Evolutionary conservation across 116 monocot species (phyloP).

Genomic region (Iris pallida): DNA sequence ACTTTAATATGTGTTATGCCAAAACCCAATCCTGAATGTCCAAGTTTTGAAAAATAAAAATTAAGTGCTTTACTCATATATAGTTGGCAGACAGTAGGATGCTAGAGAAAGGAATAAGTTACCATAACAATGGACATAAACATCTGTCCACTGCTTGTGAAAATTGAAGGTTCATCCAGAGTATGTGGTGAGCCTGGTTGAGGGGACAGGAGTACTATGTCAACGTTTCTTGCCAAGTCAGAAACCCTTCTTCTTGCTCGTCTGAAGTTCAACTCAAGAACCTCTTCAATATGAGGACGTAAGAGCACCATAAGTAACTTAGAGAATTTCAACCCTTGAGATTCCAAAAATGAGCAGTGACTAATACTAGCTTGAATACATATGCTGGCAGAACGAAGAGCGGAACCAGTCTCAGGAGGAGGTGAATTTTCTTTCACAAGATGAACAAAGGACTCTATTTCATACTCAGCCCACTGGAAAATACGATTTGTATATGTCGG

Average conservation of each 20-base stretch:
- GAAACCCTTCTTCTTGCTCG: slow-evolving; percentile 64
- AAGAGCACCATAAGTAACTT: slow-evolving; percentile 81
- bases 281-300: slow-evolving; percentile 81
- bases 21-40: too few species aligned
- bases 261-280: slow-evolving; percentile 88
- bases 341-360: slow-evolving; percentile 68
- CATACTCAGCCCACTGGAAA: slow-evolving; percentile 86
- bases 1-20: too few species aligned
- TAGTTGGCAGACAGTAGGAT: not conserved
- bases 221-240: slow-evolving; percentile 59
- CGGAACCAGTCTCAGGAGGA: slow-evolving; percentile 47
- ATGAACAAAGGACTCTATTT: slow-evolving; percentile 74
- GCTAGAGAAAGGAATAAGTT: slow-evolving; percentile 13
- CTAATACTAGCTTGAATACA: slow-evolving; percentile 74
- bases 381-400: slow-evolving; percentile 70
- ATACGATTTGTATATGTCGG: slow-evolving; percentile 56
- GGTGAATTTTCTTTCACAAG: slow-evolving; percentile 83
- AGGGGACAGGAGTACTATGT: slow-evolving; percentile 26
- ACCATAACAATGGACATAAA: slow-evolving; percentile 87
- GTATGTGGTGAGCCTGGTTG: slow-evolving; percentile 40
- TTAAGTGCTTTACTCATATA: too few species aligned
- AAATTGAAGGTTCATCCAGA: slow-evolving; percentile 50
- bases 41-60: too few species aligned
- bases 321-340: slow-evolving; percentile 74
- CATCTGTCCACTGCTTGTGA: slow-evolving; percentile 57